Evolutionary conservation across 148 eudicot genomes (phyloP).

Genomic region (Pouteria glomerata): DNA sequence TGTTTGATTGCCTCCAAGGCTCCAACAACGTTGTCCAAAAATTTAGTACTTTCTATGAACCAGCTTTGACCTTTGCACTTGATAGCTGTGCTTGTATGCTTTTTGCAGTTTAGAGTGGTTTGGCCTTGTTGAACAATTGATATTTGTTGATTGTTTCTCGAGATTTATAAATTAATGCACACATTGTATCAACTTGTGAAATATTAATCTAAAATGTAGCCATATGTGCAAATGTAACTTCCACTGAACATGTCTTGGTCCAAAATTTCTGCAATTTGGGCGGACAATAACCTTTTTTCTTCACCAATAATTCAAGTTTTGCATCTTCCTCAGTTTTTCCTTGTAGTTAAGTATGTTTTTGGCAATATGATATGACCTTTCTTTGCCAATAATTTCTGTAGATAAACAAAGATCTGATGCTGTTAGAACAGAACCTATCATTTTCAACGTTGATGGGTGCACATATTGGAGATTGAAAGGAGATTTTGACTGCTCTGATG

Average conservation of each 20-base stretch:
- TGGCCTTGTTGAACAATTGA: neutral
- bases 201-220: neutral
- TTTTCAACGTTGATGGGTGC: slow-evolving; percentile 39
- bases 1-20: too few relatives aligned
- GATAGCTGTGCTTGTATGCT: neutral
- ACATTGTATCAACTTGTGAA: neutral
- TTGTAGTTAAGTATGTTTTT: neutral
- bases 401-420: slow-evolving; percentile 49
- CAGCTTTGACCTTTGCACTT: neutral
- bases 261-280: neutral
- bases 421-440: slow-evolving; percentile 51
- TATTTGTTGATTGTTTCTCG: too few relatives aligned
- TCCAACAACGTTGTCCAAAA: too few relatives aligned
- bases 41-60: too few relatives aligned
- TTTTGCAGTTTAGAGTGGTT: neutral
- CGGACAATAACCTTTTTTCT: neutral
- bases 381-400: slow-evolving; percentile 14
- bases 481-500: slow-evolving; percentile 23
- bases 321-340: neutral
- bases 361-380: neutral
- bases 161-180: neutral
- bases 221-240: neutral
- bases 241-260: neutral
- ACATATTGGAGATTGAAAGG: slow-evolving; percentile 61
- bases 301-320: neutral